Base-by-base conservation (phyloP, 1,139 yeast species). In the Lizanozyma gosingica region DNA sequence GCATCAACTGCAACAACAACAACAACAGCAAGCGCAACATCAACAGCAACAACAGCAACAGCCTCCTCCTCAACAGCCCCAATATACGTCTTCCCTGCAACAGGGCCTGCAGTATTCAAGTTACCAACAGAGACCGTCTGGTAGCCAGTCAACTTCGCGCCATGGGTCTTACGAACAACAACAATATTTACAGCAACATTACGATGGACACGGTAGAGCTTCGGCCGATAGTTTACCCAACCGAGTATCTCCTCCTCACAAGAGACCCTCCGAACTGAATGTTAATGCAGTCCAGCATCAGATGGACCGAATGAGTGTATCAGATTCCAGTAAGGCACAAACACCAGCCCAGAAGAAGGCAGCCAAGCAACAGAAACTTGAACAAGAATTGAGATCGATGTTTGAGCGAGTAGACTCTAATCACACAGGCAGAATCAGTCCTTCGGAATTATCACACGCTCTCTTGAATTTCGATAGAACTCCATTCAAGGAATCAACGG, bases 401-500 rank as follows among this genome's bases (percentile, higher is more conserved):
- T 79, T 79, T 49, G 78, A 73, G 42, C 70, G 71, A 43, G 80
- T 76, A 2, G 84, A 79, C 51, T 53, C 64, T 17, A 67, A 76
- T 50, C 62, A 65, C 37, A 72, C 76, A 34, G 90, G 90, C 0
- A 62, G 59, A 41, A 67, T 83, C 36, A 72, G 80, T 2, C 78
- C 78, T 38, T 58, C 59, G 14, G 92, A 83, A 58, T 65, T 83
- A 41, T 70, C 82, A 2, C 61, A 65, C 41, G 88, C 87, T 1
- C 63, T 83, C 41, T 67, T 76, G 36, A 83, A 83, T 53, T 79
- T 79, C 49, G 85, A 80, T 50, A 74, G 76, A 49, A 71, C 87
- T 2, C 68, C 74, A 46, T 83, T 83, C 55, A 77, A 77, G 49
- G 70, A 77, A 17, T 75, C 80, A 18, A 80, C 90, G 1, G 76